These are phyloP conservation scores for Clavispora asparagi DNA, from an alignment of 805 yeast genomes.

Conservation along the genomic window DNA sequence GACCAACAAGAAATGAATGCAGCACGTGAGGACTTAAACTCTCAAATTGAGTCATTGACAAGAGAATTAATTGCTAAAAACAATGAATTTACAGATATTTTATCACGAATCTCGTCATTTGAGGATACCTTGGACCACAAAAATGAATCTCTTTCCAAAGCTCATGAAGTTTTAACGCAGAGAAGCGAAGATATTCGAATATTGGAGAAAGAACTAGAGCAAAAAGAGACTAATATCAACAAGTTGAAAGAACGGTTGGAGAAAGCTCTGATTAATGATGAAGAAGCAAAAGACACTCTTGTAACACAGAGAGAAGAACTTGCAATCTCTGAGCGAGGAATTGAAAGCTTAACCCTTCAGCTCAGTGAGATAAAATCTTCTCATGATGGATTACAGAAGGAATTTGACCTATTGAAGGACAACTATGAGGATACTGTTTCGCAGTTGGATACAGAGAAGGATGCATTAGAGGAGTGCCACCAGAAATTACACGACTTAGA, in stretches of 20 bases:
- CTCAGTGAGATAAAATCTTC: not conserved
- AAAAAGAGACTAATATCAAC: not conserved
- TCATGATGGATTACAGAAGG: not conserved
- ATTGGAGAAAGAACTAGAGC: not conserved
- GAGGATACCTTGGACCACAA: not conserved
- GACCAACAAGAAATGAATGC: not conserved
- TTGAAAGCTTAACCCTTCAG: too few relatives aligned
- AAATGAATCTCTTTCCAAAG: not conserved
- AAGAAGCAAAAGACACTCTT: not conserved
- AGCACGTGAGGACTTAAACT: not conserved
- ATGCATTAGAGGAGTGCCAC: not conserved
- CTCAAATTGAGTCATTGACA: not conserved
- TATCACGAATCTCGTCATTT: not conserved
- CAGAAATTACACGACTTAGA: not conserved
- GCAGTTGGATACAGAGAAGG: not conserved
- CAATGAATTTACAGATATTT: not conserved
- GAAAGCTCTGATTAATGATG: not conserved
- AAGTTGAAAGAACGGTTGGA: not conserved
- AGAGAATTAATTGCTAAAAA: not conserved
- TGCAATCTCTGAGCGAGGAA: not conserved
- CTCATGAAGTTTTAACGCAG: not conserved
- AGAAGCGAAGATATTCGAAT: conserved; percentile 4
- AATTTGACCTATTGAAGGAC: not conserved
- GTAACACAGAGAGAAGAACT: not conserved
- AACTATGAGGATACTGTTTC: not conserved